Evolutionary conservation across 371 early-diverging fungal species (phyloP).

Genomic region (Dipsacomyces acuminosporus): DNA sequence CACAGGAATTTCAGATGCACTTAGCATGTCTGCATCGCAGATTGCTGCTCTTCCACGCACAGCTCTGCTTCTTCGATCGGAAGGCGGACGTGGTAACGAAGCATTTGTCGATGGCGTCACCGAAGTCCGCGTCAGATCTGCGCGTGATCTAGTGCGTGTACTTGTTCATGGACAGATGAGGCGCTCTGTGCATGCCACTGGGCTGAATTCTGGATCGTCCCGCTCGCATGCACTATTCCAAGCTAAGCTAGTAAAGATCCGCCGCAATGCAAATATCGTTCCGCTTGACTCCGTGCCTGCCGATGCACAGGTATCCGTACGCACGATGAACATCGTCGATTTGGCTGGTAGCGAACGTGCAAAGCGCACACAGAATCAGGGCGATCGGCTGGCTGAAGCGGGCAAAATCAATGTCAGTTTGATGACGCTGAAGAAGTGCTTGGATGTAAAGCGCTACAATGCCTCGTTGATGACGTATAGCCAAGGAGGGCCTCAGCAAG

Average conservation of each 20-base stretch:
- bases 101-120: constrained; percentile 44
- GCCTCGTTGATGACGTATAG: constrained; percentile 2
- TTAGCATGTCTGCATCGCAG: constrained; percentile 29
- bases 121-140: constrained; percentile 56
- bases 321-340: constrained; percentile 82
- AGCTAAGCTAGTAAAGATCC: constrained; percentile 57
- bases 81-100: constrained; percentile 44
- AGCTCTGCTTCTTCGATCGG: constrained; percentile 27
- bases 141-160: constrained; percentile 60
- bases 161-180: constrained; percentile 58
- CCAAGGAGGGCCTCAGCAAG: too few relatives aligned
- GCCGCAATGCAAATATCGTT: constrained; percentile 52
- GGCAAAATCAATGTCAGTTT: constrained; percentile 93
- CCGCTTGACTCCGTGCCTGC: constrained; percentile 48
- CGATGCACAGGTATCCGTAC: constrained; percentile 37
- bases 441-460: constrained; percentile 61
- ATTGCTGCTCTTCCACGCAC: constrained; percentile 23
- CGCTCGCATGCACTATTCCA: constrained; percentile 72
- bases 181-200: constrained; percentile 59
- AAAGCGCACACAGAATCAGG: constrained; percentile 70
- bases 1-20: constrained; percentile 1
- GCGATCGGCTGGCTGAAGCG: constrained; percentile 85
- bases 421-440: constrained; percentile 89
- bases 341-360: constrained; percentile 95
- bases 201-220: constrained; percentile 59